Conservation (phyloP, 1,284 basidiomycete species). For the Moesziomyces sp. region DNA sequence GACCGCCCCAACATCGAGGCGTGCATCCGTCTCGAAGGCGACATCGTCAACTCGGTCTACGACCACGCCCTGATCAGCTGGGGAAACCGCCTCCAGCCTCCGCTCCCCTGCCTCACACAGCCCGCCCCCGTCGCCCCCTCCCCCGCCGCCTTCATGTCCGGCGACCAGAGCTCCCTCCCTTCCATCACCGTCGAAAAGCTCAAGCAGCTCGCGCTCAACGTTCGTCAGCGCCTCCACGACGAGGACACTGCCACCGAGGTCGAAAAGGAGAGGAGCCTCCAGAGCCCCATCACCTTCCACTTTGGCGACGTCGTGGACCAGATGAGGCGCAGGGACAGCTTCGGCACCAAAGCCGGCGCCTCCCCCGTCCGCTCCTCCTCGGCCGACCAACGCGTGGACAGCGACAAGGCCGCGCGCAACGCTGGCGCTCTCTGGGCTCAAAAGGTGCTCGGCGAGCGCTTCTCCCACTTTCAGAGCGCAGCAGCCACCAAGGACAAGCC, state of each 20-base stretch:
- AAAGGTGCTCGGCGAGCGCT: slow-evolving; percentile 60
- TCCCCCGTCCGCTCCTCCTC: slow-evolving; percentile 11
- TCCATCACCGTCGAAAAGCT: slow-evolving; percentile 49
- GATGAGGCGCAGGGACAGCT: slow-evolving; percentile 44
- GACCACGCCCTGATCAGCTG: slow-evolving; percentile 79
- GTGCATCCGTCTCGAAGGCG: slow-evolving; percentile 72
- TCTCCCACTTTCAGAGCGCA: slow-evolving; percentile 32
- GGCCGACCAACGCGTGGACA: slow-evolving; percentile 31
- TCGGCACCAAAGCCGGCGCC: slow-evolving; percentile 19
- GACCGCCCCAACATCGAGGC: slow-evolving; percentile 69
- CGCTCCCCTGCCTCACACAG: slow-evolving; percentile 72
- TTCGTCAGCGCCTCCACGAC: slow-evolving; percentile 47
- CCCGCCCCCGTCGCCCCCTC: slow-evolving; percentile 63
- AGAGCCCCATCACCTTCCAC: slow-evolving; percentile 47
- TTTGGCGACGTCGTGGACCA: slow-evolving; percentile 60
- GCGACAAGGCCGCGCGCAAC: slow-evolving; percentile 53
- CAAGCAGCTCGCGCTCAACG: slow-evolving; percentile 43
- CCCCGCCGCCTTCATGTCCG: slow-evolving; percentile 45
- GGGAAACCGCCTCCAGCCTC: slow-evolving; percentile 74
- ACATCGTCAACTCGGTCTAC: slow-evolving; percentile 78
- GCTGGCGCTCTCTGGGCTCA: slow-evolving; percentile 61
- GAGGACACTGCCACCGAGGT: slow-evolving; percentile 61
- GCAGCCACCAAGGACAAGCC: slow-evolving; percentile 9
- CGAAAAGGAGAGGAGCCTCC: slow-evolving; percentile 40
- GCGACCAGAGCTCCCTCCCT: slow-evolving; percentile 42